A percentile compares a stretch with the other conserved stretches of the same genome.
These are phyloP conservation scores for Cercospora zeae-maydis DNA, from an alignment of 2,329 filamentous ascomycete genomes.

Conservation along the genomic window DNA sequence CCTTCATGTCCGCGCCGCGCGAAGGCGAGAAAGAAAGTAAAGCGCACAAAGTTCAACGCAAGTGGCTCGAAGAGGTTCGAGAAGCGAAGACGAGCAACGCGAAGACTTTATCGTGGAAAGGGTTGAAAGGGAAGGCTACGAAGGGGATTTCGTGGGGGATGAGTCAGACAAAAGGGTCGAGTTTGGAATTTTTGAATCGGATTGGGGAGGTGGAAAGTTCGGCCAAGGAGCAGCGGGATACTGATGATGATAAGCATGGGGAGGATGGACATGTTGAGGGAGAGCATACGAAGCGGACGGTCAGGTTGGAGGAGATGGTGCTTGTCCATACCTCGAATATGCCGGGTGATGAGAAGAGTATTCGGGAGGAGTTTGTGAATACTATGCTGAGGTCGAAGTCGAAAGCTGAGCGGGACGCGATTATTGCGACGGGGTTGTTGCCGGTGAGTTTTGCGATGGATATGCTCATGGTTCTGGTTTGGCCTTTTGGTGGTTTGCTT, in stretches of 20 bases:
- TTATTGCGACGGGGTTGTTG: slow-evolving; percentile 45
- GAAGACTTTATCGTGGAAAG: slow-evolving; percentile 45
- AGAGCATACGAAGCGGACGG: slow-evolving; percentile 29
- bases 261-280: slow-evolving; percentile 18
- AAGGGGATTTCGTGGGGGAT: slow-evolving; percentile 43
- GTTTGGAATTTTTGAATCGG: slow-evolving; percentile 45
- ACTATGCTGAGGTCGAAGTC: slow-evolving; percentile 44
- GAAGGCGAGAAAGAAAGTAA: slow-evolving; percentile 44
- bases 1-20: slow-evolving; percentile 38
- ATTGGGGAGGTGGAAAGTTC: slow-evolving; percentile 23
- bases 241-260: slow-evolving; percentile 12
- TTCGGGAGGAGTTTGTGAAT: slow-evolving; percentile 42
- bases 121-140: slow-evolving; percentile 42
- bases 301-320: slow-evolving; percentile 40
- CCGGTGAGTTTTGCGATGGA: slow-evolving; percentile 32
- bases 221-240: neutral
- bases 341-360: slow-evolving; percentile 26
- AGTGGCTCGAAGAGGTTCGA: slow-evolving; percentile 47
- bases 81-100: slow-evolving; percentile 37
- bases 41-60: slow-evolving; percentile 44
- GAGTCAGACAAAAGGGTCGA: slow-evolving; percentile 39
- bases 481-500: slow-evolving; percentile 38
- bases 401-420: slow-evolving; percentile 43
- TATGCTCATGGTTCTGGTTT: slow-evolving; percentile 36
- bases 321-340: slow-evolving; percentile 39